These are phyloP conservation scores for Forsythia suspensa DNA, from an alignment of 257 asterid genomes.

Conservation along the genomic window DNA sequence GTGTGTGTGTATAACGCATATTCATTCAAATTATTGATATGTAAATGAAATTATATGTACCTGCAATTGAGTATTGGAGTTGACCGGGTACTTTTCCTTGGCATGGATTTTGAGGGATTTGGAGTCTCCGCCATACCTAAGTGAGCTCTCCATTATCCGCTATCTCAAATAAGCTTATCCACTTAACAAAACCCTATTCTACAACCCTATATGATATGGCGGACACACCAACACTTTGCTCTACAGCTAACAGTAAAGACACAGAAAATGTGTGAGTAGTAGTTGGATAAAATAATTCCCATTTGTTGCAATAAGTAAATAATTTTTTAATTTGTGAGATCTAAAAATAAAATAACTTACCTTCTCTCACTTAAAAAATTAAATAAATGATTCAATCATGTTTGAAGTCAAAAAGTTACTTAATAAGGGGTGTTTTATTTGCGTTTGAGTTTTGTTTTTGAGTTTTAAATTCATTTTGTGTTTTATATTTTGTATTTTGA, in stretches of 20 bases:
- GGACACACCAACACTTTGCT: neutral
- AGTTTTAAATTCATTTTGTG: too few relatives aligned
- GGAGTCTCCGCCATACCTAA: conserved; percentile 70
- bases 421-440: too few relatives aligned
- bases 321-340: too few relatives aligned
- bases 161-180: neutral
- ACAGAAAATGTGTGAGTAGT: neutral
- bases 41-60: conserved; percentile 26
- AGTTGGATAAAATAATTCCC: neutral
- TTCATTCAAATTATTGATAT: too few relatives aligned
- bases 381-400: too few relatives aligned
- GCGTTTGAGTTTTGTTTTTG: too few relatives aligned
- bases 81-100: conserved; percentile 66
- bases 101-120: conserved; percentile 76
- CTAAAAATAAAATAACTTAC: too few relatives aligned
- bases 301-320: too few relatives aligned
- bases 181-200: neutral
- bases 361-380: too few relatives aligned
- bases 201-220: neutral
- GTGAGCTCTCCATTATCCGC: conserved; percentile 76
- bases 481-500: too few relatives aligned
- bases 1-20: neutral
- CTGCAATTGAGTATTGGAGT: conserved; percentile 56
- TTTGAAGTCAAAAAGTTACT: too few relatives aligned
- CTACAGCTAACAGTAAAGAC: neutral